phyloP scores from a whole-genome alignment of 108 stramenopile species.

The Aurantiochytrium sp. region DNA sequence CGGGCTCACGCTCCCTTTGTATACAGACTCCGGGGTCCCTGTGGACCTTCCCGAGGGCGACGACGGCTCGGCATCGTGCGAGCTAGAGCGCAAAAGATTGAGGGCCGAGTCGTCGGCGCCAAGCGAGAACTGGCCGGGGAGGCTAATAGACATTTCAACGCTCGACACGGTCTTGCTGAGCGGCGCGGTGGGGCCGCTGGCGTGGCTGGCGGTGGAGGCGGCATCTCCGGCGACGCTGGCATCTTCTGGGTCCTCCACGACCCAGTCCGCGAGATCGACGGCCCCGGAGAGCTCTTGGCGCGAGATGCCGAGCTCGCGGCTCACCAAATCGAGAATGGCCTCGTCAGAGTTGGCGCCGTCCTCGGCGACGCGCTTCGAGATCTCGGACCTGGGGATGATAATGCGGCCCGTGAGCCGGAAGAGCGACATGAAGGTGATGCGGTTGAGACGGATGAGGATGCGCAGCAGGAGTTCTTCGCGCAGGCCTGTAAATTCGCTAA shows the following conservation, averaged over 20 bases:
- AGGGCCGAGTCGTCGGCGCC: neutral
- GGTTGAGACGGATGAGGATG: neutral
- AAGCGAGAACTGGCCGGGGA: neutral
- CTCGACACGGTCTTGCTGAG: neutral
- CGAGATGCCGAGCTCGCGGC: neutral
- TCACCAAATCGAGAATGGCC: neutral
- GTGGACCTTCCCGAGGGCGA: neutral
- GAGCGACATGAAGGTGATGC: conserved; percentile 12
- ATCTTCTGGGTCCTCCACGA: neutral
- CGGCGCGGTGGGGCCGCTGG: neutral
- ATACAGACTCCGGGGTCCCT: neutral
- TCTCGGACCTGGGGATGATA: neutral
- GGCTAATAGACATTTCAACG: neutral
- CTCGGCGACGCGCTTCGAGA: neutral
- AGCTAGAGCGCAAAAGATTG: neutral
- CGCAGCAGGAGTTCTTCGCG: neutral
- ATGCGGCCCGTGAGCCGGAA: conserved; percentile 4
- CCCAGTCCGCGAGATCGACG: neutral
- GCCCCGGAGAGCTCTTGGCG: neutral
- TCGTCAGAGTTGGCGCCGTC: neutral
- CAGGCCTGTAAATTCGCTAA: neutral
- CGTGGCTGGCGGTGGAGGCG: neutral
- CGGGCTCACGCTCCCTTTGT: neutral
- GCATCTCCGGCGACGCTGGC: neutral
- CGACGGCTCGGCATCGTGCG: neutral